Base-by-base conservation (phyloP, 2,329 filamentous ascomycete genomes). In the Aspergillus aculeatinus region DNA sequence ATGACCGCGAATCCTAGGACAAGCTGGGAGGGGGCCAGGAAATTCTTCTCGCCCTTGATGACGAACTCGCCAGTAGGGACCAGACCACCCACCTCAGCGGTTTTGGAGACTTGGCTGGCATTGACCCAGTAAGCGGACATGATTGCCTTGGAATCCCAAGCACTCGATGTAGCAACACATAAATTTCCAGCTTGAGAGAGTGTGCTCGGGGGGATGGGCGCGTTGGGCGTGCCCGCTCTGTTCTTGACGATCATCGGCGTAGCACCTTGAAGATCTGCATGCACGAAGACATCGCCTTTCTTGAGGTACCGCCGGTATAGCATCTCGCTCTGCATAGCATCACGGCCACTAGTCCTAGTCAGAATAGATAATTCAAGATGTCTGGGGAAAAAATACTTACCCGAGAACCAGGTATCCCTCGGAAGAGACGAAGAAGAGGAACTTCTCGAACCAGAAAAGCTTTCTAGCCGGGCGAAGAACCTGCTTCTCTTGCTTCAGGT, bases 91-190 rank as follows among this genome's bases (percentile, higher is more conserved):
- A 85, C 87, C 0, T 87, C 83, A 0, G 89, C 88, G 35, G 87
- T 91, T 77, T 98, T 98, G 10, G 90, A 92, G 0, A 99, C 91
- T 74, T 98, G 93, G 57, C 94, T 88, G 2, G 91, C 89, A 63
- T 89, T 87, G 0, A 96, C 94, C 95, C 95, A 99, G 89, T 91
- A 99, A 9, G 94, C 93, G 19, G 90, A 89, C 90, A 98, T 96
- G 16, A 92, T 87, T 9, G 94, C 94, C 75, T 99, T 99, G 1
- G 91, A 94, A 62, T 98, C 95, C 95, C 95, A 99, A 0, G 94
- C 95, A 59, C 83, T 89, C 1, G 92, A 97, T 9, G 91, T 90
- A 63, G 91, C 91, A 5, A 99, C 90, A 0, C 89, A 88, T 31
- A 97, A 79, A 49, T 88, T 89, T 0, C 95, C 95, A 4, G 95